Percentiles rank a stretch among this genome's conserved stretches.
These are phyloP conservation scores for Colletotrichum simmondsii DNA, from an alignment of 2,329 filamentous ascomycete genomes.

Conservation along the genomic window DNA sequence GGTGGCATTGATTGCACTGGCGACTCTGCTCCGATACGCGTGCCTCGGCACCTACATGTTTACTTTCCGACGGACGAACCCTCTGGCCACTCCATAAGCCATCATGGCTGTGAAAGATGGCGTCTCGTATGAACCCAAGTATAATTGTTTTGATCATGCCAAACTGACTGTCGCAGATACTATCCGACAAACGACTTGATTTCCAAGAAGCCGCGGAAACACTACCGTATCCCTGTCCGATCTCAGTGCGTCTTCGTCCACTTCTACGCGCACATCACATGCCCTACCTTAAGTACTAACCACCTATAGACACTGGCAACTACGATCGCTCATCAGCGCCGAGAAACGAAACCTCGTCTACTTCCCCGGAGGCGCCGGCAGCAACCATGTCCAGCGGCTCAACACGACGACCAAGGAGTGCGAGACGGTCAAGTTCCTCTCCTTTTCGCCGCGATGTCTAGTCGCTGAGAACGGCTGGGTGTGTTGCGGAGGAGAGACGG, in stretches of 20 bases:
- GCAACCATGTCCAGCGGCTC: slow-evolving; percentile 73
- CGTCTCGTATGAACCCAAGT: slow-evolving; percentile 29
- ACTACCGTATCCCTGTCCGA: slow-evolving; percentile 74
- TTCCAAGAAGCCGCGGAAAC: slow-evolving; percentile 68
- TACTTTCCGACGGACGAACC: slow-evolving; percentile 14
- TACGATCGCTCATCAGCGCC: slow-evolving; percentile 89
- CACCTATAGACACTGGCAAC: slow-evolving; percentile 79
- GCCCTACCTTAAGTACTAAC: slow-evolving; percentile 9
- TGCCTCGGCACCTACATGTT: slow-evolving; percentile 18
- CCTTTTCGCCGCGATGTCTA: slow-evolving; percentile 84
- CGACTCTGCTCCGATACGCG: neutral
- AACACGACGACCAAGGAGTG: slow-evolving; percentile 76
- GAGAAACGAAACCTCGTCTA: slow-evolving; percentile 83
- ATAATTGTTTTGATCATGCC: neutral
- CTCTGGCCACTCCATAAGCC: slow-evolving; percentile 36
- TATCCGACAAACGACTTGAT: slow-evolving; percentile 75
- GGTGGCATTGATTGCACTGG: neutral
- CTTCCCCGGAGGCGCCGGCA: slow-evolving; percentile 81
- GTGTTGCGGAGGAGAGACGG: slow-evolving; percentile 88
- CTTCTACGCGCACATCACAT: slow-evolving; percentile 1
- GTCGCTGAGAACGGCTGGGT: slow-evolving; percentile 90
- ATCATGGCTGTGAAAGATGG: slow-evolving; percentile 63
- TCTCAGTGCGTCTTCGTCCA: slow-evolving; percentile 60
- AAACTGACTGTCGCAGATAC: slow-evolving; percentile 55
- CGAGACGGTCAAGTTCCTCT: slow-evolving; percentile 77